A percentile compares a stretch with the other conserved stretches of the same genome.
Conservation (phyloP, 805 yeast species). For the Yarrowia deformans region DNA sequence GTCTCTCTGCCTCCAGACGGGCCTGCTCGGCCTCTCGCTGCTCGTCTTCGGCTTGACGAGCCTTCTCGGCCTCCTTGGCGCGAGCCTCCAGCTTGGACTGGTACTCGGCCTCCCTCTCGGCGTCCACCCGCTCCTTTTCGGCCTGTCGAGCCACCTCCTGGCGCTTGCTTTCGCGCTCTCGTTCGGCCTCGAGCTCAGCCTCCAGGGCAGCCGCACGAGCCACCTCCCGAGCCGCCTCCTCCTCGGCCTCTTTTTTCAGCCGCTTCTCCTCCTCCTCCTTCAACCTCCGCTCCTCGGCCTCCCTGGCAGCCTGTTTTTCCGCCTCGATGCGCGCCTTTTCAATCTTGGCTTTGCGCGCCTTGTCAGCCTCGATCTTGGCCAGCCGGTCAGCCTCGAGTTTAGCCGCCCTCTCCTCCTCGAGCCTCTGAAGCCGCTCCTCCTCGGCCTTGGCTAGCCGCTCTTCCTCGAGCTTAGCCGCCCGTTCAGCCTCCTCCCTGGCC, state of each 20-base stretch:
- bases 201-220: slow-evolving; percentile 5
- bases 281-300: neutral
- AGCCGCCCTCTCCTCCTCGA: neutral
- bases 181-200: slow-evolving; percentile 19
- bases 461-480: slow-evolving; percentile 1
- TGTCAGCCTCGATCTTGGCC: slow-evolving; percentile 6
- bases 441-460: slow-evolving; percentile 6
- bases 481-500: neutral
- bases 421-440: neutral
- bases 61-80: slow-evolving; percentile 29
- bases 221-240: slow-evolving; percentile 1
- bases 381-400: slow-evolving; percentile 1
- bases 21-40: slow-evolving; percentile 20
- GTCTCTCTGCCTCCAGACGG: slow-evolving; percentile 23
- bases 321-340: slow-evolving; percentile 7
- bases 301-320: slow-evolving; percentile 6
- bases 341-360: slow-evolving; percentile 14
- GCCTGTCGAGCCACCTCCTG: slow-evolving; percentile 11
- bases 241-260: neutral
- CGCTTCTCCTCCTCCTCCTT: neutral
- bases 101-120: slow-evolving; percentile 31
- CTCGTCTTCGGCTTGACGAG: slow-evolving; percentile 28
- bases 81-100: slow-evolving; percentile 24
- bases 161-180: neutral
- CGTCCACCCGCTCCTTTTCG: slow-evolving; percentile 17